Conservation (phyloP, 2,329 filamentous ascomycete genomes). For the Nemania serpens region DNA sequence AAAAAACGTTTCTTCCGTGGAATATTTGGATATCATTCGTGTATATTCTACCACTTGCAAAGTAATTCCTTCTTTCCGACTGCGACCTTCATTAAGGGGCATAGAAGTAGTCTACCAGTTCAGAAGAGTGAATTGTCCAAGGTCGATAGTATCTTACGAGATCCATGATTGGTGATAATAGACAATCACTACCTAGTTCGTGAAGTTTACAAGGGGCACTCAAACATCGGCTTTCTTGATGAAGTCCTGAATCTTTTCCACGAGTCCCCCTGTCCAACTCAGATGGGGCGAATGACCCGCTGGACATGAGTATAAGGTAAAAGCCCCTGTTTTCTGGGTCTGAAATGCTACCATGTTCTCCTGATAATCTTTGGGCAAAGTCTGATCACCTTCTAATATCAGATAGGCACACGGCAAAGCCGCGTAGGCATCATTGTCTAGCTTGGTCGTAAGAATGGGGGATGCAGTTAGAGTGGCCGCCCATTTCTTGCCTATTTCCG, state of each 20-base stretch:
- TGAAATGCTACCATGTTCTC: conserved; percentile 40
- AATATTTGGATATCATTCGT: too few relatives aligned
- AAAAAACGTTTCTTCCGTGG: too few relatives aligned
- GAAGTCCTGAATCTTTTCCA: conserved; percentile 35
- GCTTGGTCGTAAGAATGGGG: conserved; percentile 34
- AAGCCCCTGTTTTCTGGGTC: conserved; percentile 31
- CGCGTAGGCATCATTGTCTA: conserved; percentile 42
- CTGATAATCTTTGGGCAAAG: conserved; percentile 40
- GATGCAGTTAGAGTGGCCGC: conserved; percentile 35
- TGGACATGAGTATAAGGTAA: conserved; percentile 33
- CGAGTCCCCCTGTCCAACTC: conserved; percentile 39
- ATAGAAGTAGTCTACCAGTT: too few relatives aligned
- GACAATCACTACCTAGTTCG: too few relatives aligned
- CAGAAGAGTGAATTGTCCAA: too few relatives aligned
- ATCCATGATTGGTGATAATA: too few relatives aligned
- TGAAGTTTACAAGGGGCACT: too few relatives aligned
- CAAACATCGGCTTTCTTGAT: background rate
- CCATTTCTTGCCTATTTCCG: conserved; percentile 34
- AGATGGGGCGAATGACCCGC: conserved; percentile 42
- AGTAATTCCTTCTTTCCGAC: too few relatives aligned
- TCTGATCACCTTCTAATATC: conserved; percentile 38
- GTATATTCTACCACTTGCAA: too few relatives aligned
- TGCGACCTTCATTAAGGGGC: too few relatives aligned
- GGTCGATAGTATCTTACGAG: too few relatives aligned
- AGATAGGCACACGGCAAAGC: conserved; percentile 42